phyloP scores from a whole-genome alignment of 1,284 basidiomycete species.

The Agaricales sp. region DNA sequence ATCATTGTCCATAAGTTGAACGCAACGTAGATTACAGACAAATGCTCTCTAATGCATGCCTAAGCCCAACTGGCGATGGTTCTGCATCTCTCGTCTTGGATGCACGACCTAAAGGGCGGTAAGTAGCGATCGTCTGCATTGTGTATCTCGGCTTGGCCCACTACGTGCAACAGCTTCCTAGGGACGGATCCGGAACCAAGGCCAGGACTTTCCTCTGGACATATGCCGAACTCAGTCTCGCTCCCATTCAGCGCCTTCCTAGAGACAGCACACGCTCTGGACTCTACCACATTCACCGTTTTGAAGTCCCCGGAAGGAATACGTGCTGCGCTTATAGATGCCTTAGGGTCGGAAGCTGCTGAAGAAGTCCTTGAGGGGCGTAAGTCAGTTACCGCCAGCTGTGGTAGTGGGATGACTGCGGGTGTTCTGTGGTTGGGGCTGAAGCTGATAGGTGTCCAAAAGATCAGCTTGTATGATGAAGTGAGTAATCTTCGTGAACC shows the following conservation, averaged over 20 bases:
- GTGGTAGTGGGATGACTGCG: slow-evolving; percentile 97
- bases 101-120: slow-evolving; percentile 75
- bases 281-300: slow-evolving; percentile 50
- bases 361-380: slow-evolving; percentile 48
- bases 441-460: slow-evolving; percentile 50
- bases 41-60: slow-evolving; percentile 62
- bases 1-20: slow-evolving; percentile 12
- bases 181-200: slow-evolving; percentile 88
- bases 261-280: slow-evolving; percentile 32
- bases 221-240: slow-evolving; percentile 83
- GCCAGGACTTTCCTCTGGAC: slow-evolving; percentile 80
- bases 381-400: slow-evolving; percentile 57
- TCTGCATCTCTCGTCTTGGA: slow-evolving; percentile 69
- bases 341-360: slow-evolving; percentile 47
- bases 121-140: slow-evolving; percentile 13
- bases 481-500: slow-evolving; percentile 30
- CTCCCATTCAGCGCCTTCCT: slow-evolving; percentile 82
- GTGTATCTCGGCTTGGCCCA: too few relatives aligned
- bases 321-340: slow-evolving; percentile 44
- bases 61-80: slow-evolving; percentile 32
- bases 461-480: slow-evolving; percentile 76
- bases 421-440: slow-evolving; percentile 86
- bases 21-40: slow-evolving; percentile 67
- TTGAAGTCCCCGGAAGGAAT: slow-evolving; percentile 50
- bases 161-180: slow-evolving; percentile 41